Evolutionary conservation across 176 grass and related monocot species (phyloP), one percentile per base, ranked within the genome.

Genomic region (Bromus sterilis): DNA sequence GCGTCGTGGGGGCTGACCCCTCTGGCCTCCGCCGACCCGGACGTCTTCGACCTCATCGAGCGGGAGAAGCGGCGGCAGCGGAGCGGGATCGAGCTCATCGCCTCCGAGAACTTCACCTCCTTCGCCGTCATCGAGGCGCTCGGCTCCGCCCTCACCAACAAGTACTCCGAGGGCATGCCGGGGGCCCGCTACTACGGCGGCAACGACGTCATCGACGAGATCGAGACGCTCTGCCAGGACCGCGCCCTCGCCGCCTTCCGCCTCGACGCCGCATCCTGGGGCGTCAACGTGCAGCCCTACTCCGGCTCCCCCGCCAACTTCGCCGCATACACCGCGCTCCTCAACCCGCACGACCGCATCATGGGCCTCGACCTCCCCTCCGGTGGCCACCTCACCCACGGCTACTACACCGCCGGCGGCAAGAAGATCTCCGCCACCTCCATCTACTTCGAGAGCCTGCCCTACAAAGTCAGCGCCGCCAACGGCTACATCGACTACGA

Each of bases 201-300:
- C 1, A 99, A 99, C 77, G 93, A 99, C 66, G 88, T 95, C 85
- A 95, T 99, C 71, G 97, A 99, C 86, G 84, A 89, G 66, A 93
- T 99, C 79, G 97, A 99, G 85, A 87, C 93, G 30, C 85, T 96
- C 85, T 99, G 97, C 91, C 89, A 91, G 43, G 39, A 76, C 67
- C 91, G 97, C 62, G 97, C 97, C 21, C 93, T 99, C 78, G 83
- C 75, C 13, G 87, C 93, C 31, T 99, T 87, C 80, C 91, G 39
- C 72, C 91, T 99, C 31, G 91, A 99, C 29, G 14, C 85, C 2
- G 76, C 89, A 11, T 2, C 58, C 9, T 99, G 97, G 97, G 97
- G 97, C 48, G 97, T 99, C 82, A 99, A 99, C 88, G 97, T 99
- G 41, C 97, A 99, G 85, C 97, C 97, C 56, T 99, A 99, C 87